These are phyloP conservation scores for Arthroderma sp. DNA, from an alignment of 2,329 filamentous ascomycete genomes.

Conservation along the genomic window DNA sequence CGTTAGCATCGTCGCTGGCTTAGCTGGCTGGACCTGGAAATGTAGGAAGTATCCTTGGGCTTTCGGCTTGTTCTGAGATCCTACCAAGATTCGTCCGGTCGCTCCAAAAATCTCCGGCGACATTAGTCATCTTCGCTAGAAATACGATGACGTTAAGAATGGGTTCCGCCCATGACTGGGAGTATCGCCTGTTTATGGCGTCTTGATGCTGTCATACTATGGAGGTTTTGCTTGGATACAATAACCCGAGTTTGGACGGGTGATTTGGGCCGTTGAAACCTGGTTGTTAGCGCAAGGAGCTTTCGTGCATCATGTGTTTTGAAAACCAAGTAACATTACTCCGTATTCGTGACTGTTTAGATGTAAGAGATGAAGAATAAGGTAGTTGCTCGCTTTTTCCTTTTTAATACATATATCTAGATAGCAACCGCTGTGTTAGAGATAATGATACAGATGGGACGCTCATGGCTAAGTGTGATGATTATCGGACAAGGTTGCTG, in stretches of 20 bases:
- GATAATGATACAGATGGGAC: background rate
- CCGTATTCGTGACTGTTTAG: too few relatives aligned
- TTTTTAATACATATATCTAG: background rate
- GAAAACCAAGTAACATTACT: too few relatives aligned
- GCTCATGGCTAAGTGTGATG: background rate
- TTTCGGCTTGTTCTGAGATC: background rate
- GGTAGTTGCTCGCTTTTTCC: background rate
- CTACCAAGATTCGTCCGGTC: background rate
- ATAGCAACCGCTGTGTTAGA: background rate
- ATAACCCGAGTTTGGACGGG: background rate
- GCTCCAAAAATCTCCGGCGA: background rate
- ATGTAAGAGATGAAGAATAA: too few relatives aligned
- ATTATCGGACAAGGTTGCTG: constrained; percentile 25
- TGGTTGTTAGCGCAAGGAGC: background rate
- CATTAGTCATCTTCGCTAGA: background rate
- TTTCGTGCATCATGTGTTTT: background rate
- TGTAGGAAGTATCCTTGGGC: background rate
- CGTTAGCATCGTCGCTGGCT: background rate
- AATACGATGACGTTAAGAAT: too few relatives aligned
- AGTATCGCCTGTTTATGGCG: background rate
- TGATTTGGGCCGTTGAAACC: background rate
- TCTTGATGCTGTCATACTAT: background rate
- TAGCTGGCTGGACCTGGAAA: background rate
- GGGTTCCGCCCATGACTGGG: too few relatives aligned
- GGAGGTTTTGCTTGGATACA: background rate